A percentile compares a stretch with the other conserved stretches of the same genome.
phyloP scores from a whole-genome alignment of 2,329 filamentous ascomycete species.

The Trichoderma lentiforme region DNA sequence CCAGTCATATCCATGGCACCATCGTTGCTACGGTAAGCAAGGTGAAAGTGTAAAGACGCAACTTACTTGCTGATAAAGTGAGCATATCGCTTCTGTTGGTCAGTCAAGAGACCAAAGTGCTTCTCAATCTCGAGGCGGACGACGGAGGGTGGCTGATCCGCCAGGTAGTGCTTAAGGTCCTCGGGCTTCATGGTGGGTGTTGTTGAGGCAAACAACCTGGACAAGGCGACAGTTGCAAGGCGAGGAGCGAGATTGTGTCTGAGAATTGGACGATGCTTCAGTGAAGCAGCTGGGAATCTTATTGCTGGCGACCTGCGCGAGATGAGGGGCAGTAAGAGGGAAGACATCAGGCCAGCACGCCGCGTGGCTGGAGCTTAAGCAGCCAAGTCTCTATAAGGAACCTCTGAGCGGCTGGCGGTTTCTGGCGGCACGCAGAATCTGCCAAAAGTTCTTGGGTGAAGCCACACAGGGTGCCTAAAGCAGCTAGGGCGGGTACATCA shows the following conservation, averaged over 20 bases:
- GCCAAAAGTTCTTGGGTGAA: slow-evolving; percentile 17
- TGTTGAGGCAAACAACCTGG: slow-evolving; percentile 26
- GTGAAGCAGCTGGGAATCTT: slow-evolving; percentile 28
- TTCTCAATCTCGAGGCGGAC: slow-evolving; percentile 87
- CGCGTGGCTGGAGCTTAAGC: slow-evolving; percentile 18
- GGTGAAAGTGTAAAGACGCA: not conserved
- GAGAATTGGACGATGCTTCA: slow-evolving; percentile 23
- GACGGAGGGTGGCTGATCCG: slow-evolving; percentile 84
- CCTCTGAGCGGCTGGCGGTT: slow-evolving; percentile 10
- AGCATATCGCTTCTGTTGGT: slow-evolving; percentile 83
- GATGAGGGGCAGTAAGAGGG: slow-evolving; percentile 35
- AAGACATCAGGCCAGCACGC: slow-evolving; percentile 30
- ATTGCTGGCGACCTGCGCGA: slow-evolving; percentile 35
- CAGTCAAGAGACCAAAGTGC: slow-evolving; percentile 76
- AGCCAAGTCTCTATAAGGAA: slow-evolving; percentile 9
- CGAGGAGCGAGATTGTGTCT: slow-evolving; percentile 21
- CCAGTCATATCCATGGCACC: not conserved
- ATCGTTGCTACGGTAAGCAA: not conserved
- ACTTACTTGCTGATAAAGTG: slow-evolving; percentile 79
- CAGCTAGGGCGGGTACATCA: not conserved
- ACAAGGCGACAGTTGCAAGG: slow-evolving; percentile 18
- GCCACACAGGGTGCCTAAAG: slow-evolving; percentile 14
- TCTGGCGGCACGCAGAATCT: slow-evolving; percentile 16
- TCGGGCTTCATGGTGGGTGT: slow-evolving; percentile 51
- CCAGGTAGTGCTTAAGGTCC: slow-evolving; percentile 74